phyloP scores from a whole-genome alignment of 495 filamentous ascomycete species.

The Apodospora peruviana region DNA sequence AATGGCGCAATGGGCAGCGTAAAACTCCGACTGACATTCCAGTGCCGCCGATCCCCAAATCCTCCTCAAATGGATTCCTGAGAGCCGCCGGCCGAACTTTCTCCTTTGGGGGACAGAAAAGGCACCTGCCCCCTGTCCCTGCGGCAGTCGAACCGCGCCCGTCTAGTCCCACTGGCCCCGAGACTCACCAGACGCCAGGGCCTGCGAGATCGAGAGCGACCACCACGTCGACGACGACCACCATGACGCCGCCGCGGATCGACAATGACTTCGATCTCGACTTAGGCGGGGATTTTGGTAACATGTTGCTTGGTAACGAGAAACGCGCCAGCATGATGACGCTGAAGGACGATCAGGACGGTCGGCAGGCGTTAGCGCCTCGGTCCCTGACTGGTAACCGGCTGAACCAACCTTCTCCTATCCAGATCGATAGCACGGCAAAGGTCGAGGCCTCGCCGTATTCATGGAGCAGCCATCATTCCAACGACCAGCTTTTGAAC shows the following conservation, averaged over 20 bases:
- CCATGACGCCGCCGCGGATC: conserved; percentile 64
- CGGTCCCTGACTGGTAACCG: conserved; percentile 33
- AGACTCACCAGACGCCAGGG: conserved; percentile 23
- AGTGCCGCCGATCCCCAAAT: conserved; percentile 50
- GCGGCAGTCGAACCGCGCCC: conserved; percentile 35
- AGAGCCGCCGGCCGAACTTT: conserved; percentile 68
- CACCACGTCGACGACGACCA: conserved; percentile 52
- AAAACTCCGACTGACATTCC: conserved; percentile 51
- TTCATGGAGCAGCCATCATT: conserved; percentile 65
- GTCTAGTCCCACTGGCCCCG: conserved; percentile 25
- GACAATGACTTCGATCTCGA: conserved; percentile 52
- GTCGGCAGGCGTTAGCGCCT: conserved; percentile 23
- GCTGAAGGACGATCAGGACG: conserved; percentile 26
- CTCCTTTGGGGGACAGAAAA: conserved; percentile 61
- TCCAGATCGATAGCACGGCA: conserved; percentile 52
- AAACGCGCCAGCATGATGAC: conserved; percentile 51
- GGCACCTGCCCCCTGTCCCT: conserved; percentile 37
- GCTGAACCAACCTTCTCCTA: conserved; percentile 46
- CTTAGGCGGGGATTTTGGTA: conserved; percentile 60
- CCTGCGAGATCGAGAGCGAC: conserved; percentile 36
- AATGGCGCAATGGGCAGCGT: conserved; percentile 42
- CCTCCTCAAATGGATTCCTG: conserved; percentile 43
- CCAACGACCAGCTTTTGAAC: conserved; percentile 55
- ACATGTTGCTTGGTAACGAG: conserved; percentile 57
- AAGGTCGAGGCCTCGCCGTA: conserved; percentile 55